Percentiles rank a stretch among this genome's conserved stretches.
phyloP scores from a whole-genome alignment of 129 eudicot genomes.

The Flaveria sonorensis region DNA sequence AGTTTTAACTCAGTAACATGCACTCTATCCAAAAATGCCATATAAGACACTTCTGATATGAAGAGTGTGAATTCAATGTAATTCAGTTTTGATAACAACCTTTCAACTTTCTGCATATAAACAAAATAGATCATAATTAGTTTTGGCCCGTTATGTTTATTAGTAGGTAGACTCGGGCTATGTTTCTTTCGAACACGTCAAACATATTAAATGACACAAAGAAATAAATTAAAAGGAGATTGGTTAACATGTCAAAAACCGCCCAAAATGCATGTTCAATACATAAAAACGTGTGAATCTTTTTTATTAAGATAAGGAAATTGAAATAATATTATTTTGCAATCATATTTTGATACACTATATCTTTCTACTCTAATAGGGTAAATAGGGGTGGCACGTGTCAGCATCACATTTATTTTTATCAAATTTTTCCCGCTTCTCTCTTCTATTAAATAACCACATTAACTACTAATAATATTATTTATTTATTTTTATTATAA shows the following conservation, averaged over 20 bases:
- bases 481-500: too few species aligned
- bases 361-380: too few species aligned
- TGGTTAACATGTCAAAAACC: neutral
- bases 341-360: neutral
- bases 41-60: conserved; percentile 75
- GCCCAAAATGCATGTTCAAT: neutral
- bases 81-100: conserved; percentile 56
- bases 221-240: neutral
- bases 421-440: too few species aligned
- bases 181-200: neutral
- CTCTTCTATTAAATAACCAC: too few species aligned
- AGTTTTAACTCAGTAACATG: conserved; percentile 75
- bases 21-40: conserved; percentile 84
- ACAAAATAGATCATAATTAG: conserved; percentile 9
- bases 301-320: neutral
- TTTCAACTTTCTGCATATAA: conserved; percentile 62
- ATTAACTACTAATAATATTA: too few species aligned
- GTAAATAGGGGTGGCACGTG: too few species aligned
- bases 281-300: neutral
- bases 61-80: conserved; percentile 71
- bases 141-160: neutral
- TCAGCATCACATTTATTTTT: too few species aligned
- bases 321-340: neutral
- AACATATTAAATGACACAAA: neutral
- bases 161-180: neutral